Conservation (phyloP, 2,329 filamentous ascomycete genomes). For the Lasiodiplodia sp. region DNA sequence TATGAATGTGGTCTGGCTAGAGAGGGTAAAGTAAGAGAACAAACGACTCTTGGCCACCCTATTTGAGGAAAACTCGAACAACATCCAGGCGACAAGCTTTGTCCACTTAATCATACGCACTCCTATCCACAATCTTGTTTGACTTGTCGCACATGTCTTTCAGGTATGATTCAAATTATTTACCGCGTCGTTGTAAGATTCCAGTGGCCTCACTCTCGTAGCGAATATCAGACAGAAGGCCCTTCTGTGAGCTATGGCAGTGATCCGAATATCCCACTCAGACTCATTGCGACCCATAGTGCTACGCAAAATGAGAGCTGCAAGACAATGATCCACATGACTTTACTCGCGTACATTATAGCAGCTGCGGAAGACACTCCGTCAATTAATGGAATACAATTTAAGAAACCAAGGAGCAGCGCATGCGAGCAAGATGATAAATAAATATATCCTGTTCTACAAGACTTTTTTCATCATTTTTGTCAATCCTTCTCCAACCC, state of each 20-base stretch:
- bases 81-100: not conserved
- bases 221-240: too few relatives aligned
- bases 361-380: not conserved
- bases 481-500: not conserved
- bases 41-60: not conserved
- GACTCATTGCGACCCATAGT: not conserved
- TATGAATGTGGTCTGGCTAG: not conserved
- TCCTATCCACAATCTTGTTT: too few relatives aligned
- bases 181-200: too few relatives aligned
- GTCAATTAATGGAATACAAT: not conserved
- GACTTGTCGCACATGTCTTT: too few relatives aligned
- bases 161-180: too few relatives aligned
- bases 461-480: conserved; percentile 1
- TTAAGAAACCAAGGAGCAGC: not conserved
- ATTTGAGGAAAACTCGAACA: not conserved
- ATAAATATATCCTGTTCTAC: not conserved
- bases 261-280: too few relatives aligned
- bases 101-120: not conserved
- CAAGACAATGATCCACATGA: not conserved
- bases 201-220: too few relatives aligned
- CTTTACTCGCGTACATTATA: not conserved
- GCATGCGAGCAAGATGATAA: not conserved
- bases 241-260: too few relatives aligned
- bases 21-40: not conserved
- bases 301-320: not conserved